Evolutionary conservation across 495 filamentous ascomycete genomes (phyloP).

Genomic region (Penicillium desertorum): DNA sequence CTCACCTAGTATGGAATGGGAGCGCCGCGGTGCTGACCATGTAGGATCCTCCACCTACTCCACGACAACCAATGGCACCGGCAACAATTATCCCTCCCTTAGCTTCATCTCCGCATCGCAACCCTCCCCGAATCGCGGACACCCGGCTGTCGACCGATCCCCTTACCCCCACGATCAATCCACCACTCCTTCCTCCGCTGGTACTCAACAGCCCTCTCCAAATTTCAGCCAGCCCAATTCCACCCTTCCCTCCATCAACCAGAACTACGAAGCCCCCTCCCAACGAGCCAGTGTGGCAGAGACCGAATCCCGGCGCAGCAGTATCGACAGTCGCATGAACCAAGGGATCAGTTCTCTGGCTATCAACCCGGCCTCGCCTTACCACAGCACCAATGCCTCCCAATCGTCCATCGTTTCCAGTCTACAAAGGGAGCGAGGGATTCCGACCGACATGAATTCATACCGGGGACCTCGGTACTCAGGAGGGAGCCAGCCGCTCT

Average conservation of each 20-base stretch:
- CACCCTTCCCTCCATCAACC: conserved; percentile 52
- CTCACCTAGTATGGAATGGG: conserved; percentile 8
- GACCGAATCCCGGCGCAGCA: conserved; percentile 67
- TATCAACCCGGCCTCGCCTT: conserved; percentile 65
- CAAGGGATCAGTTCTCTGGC: conserved; percentile 67
- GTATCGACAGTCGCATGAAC: conserved; percentile 75
- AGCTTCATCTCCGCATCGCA: conserved; percentile 51
- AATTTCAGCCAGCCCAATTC: conserved; percentile 44
- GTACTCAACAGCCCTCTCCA: conserved; percentile 45
- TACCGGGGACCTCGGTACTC: conserved; percentile 57
- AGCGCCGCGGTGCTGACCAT: conserved; percentile 29
- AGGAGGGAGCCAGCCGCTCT: conserved; percentile 44
- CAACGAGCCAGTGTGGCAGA: conserved; percentile 50
- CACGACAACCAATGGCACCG: conserved; percentile 47
- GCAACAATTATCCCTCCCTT: conserved; percentile 49
- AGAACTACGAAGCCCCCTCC: conserved; percentile 49
- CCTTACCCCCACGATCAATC: conserved; percentile 44
- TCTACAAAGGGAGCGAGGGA: conserved; percentile 57
- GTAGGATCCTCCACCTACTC: conserved; percentile 58
- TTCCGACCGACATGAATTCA: conserved; percentile 50
- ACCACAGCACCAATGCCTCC: conserved; percentile 74
- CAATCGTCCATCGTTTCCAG: conserved; percentile 69
- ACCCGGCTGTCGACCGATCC: conserved; percentile 47
- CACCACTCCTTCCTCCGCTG: conserved; percentile 46
- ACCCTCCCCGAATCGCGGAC: conserved; percentile 50